Evolutionary conservation across 495 filamentous ascomycete species (phyloP), one percentile per base, ranked within the genome.

Genomic region (Lepidopterella palustris): DNA sequence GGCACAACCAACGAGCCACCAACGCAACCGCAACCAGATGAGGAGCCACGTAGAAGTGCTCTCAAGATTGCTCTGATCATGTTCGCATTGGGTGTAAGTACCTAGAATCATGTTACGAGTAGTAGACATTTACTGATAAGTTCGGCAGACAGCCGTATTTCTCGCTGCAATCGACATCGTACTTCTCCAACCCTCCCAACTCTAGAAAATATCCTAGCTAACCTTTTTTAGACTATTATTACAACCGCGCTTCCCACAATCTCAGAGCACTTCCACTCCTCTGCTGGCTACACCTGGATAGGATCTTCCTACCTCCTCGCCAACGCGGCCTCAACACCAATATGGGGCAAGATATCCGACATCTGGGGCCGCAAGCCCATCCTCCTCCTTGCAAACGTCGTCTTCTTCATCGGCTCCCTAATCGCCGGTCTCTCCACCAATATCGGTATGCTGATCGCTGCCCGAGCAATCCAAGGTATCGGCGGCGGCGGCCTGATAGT

Each of bases 311-410:
- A 78, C 65, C 60, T 81, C 0, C 79, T 93, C 6, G 85, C 84
- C 18, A 85, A 82, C 68, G 78, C 85, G 1, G 82, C 88, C 3
- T 81, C 81, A 26, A 83, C 84, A 23, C 87, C 88, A 0, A 76
- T 84, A 55, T 92, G 89, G 88, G 89, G 87, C n/a, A 90, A 90
- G 68, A 72, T 92, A 35, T 85, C 81, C 63, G 90, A 95, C 67
- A 92, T 96, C 57, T 95, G 84, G 79, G 90, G 90, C 0, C 81
- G 90, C 24, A 96, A 95, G 67, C 83, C 81, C 2, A 85, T 93
- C 52, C 76, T 95, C 48, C 74, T 96, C 9, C 54, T 85, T 1
- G 87, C 89, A 32, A 88, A 86, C 40, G 73, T 77, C 23, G 70
- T 89, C 24, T 96, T 96, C 76, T 83, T 92, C 63, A 70, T 90